These are phyloP conservation scores for Warburgia ugandensis DNA, from an alignment of 164 flowering plant species.

Conservation along the genomic window DNA sequence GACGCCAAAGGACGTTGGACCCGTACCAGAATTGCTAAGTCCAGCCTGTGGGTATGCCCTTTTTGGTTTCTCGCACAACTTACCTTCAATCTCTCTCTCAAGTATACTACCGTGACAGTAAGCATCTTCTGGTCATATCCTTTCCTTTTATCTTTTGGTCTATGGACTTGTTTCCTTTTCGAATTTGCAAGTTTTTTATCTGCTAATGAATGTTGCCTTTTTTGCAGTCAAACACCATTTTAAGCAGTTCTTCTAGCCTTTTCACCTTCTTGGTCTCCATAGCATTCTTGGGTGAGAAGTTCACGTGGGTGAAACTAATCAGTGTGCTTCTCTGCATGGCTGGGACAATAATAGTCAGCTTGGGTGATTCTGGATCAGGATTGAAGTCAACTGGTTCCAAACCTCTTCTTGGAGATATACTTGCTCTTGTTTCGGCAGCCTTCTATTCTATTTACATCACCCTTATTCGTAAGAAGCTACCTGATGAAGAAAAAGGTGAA, in stretches of 20 bases:
- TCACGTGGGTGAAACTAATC: constrained; percentile 80
- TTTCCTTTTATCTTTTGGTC: too few relatives aligned
- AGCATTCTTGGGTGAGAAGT: constrained; percentile 76
- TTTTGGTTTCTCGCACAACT: constrained; percentile 94
- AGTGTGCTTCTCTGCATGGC: constrained; percentile 96
- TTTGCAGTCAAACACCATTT: constrained; percentile 85
- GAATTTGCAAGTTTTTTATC: not conserved
- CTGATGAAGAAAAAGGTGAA: constrained; percentile 66
- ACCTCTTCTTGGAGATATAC: constrained; percentile 80
- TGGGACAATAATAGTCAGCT: constrained; percentile 86
- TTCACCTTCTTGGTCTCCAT: constrained; percentile 86
- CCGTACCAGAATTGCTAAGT: constrained; percentile 64
- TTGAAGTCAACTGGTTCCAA: constrained; percentile 43
- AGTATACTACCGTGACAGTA: constrained; percentile 96
- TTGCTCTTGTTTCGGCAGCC: constrained; percentile 69
- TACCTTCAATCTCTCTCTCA: constrained; percentile 83
- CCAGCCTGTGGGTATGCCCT: constrained; percentile 78
- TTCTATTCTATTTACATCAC: constrained; percentile 85
- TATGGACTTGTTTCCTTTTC: not conserved
- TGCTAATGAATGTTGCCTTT: constrained; percentile 7
- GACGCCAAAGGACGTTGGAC: constrained; percentile 94
- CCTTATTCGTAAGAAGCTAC: constrained; percentile 74
- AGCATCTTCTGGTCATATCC: constrained; percentile 13
- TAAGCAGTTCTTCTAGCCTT: constrained; percentile 90
- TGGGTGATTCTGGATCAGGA: constrained; percentile 53